Evolutionary conservation across 139 green algal genomes (phyloP).

Genomic region (Deuterostichococcus epilithicus): DNA sequence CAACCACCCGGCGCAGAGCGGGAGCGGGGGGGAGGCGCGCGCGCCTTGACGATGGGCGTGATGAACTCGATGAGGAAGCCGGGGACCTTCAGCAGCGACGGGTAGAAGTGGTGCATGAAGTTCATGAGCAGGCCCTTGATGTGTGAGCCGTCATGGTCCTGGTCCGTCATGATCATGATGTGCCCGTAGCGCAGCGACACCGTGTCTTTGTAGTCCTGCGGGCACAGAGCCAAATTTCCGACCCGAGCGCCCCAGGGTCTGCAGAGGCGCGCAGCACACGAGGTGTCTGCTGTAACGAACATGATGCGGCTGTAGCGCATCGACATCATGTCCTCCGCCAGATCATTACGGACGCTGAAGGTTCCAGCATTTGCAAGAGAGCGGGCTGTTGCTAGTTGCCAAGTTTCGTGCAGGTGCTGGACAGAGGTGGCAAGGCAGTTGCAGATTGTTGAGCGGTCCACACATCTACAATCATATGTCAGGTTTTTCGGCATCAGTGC

Average conservation of each 20-base stretch:
- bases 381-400: no score
- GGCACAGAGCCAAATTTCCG: neutral
- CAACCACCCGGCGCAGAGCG: neutral
- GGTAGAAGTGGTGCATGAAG: slow-evolving; percentile 98
- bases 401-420: no score
- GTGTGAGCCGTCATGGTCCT: slow-evolving; percentile 98
- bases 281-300: neutral
- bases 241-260: neutral
- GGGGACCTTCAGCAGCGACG: slow-evolving; percentile 87
- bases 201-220: slow-evolving; percentile 80
- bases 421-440: no score
- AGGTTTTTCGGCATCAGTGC: no score
- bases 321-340: neutral
- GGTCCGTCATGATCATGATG: slow-evolving; percentile 99
- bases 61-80: slow-evolving; percentile 99
- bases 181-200: slow-evolving; percentile 96
- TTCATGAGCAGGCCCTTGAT: slow-evolving; percentile 99
- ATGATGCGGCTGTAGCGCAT: neutral
- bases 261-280: neutral
- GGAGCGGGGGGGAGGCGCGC: neutral
- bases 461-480: no score
- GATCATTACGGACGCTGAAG: no score
- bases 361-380: no score
- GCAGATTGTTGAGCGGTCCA: no score
- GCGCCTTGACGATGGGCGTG: slow-evolving; percentile 97